phyloP scores from a whole-genome alignment of 768 basidiomycete genomes.

The Sarcomyxa edulis region DNA sequence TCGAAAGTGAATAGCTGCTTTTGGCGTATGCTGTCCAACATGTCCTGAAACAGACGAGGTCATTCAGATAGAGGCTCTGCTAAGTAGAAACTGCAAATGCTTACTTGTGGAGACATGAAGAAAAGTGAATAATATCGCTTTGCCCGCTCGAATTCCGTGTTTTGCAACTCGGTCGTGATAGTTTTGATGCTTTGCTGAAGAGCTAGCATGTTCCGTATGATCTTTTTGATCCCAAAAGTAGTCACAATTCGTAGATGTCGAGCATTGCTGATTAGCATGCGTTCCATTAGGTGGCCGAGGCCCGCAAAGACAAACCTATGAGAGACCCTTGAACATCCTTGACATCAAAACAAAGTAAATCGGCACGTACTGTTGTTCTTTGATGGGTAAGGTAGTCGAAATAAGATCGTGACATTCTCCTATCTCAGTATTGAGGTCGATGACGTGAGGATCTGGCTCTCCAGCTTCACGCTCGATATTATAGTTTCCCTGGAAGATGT shows the following conservation, averaged over 20 bases:
- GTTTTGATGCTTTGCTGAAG: slow-evolving; percentile 89
- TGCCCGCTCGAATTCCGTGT: slow-evolving; percentile 69
- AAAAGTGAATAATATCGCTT: slow-evolving; percentile 83
- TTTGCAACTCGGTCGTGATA: slow-evolving; percentile 52
- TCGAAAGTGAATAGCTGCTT: slow-evolving; percentile 76
- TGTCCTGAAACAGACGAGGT: slow-evolving; percentile 39
- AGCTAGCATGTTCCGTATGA: slow-evolving; percentile 83
- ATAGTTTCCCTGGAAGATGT: slow-evolving; percentile 69
- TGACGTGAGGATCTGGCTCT: slow-evolving; percentile 88
- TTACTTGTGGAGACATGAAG: slow-evolving; percentile 65
- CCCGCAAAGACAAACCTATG: slow-evolving; percentile 84
- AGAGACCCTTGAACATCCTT: slow-evolving; percentile 8
- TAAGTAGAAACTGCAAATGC: slow-evolving; percentile 17
- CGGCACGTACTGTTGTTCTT: slow-evolving; percentile 62
- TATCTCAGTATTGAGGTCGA: slow-evolving; percentile 81
- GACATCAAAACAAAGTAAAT: background rate
- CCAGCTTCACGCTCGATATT: slow-evolving; percentile 73
- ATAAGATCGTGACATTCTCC: slow-evolving; percentile 70
- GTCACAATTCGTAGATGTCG: slow-evolving; percentile 67
- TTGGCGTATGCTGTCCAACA: slow-evolving; percentile 67
- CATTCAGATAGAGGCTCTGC: slow-evolving; percentile 1
- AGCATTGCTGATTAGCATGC: slow-evolving; percentile 72
- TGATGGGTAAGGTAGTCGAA: slow-evolving; percentile 52
- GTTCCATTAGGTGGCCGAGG: slow-evolving; percentile 79
- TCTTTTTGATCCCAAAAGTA: slow-evolving; percentile 76